phyloP scores from a whole-genome alignment of 2,329 filamentous ascomycete genomes.

The Polychaeton citri region DNA sequence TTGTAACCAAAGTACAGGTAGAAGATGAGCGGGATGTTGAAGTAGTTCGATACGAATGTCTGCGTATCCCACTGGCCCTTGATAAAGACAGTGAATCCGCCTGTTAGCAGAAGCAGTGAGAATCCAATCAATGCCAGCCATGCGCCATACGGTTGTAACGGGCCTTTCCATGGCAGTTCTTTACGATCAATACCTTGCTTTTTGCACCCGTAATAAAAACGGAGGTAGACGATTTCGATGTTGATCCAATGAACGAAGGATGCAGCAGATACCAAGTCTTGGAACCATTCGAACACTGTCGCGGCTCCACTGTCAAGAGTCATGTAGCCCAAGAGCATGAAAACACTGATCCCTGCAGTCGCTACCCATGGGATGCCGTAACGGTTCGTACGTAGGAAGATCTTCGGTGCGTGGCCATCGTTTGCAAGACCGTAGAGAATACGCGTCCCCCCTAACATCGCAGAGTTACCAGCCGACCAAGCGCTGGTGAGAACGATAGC shows the following conservation, averaged over 20 bases:
- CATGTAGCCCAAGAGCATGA: slow-evolving; percentile 24
- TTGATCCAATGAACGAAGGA: slow-evolving; percentile 27
- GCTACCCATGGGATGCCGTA: slow-evolving; percentile 41
- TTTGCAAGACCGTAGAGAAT: slow-evolving; percentile 43
- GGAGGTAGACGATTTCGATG: slow-evolving; percentile 32
- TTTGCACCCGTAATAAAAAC: slow-evolving; percentile 39
- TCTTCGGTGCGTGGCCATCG: slow-evolving; percentile 48
- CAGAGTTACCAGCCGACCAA: slow-evolving; percentile 43
- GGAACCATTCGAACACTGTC: slow-evolving; percentile 11
- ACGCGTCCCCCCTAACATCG: slow-evolving; percentile 39
- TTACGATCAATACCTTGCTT: slow-evolving; percentile 31
- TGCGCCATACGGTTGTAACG: slow-evolving; percentile 39
- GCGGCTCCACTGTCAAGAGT: slow-evolving; percentile 23
- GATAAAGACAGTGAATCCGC: slow-evolving; percentile 42
- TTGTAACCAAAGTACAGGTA: slow-evolving; percentile 25
- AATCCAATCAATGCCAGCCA: slow-evolving; percentile 38
- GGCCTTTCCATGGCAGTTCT: slow-evolving; percentile 37
- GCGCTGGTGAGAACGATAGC: slow-evolving; percentile 54
- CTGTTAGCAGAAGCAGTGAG: slow-evolving; percentile 38
- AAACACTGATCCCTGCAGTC: slow-evolving; percentile 27
- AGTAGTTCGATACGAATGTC: slow-evolving; percentile 41
- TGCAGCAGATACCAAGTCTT: slow-evolving; percentile 26
- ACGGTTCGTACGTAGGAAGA: slow-evolving; percentile 29
- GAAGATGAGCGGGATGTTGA: slow-evolving; percentile 39
- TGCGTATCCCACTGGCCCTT: slow-evolving; percentile 26